These are phyloP conservation scores for Lathyrus sativus DNA, from an alignment of 306 rosid genomes.

Conservation along the genomic window DNA sequence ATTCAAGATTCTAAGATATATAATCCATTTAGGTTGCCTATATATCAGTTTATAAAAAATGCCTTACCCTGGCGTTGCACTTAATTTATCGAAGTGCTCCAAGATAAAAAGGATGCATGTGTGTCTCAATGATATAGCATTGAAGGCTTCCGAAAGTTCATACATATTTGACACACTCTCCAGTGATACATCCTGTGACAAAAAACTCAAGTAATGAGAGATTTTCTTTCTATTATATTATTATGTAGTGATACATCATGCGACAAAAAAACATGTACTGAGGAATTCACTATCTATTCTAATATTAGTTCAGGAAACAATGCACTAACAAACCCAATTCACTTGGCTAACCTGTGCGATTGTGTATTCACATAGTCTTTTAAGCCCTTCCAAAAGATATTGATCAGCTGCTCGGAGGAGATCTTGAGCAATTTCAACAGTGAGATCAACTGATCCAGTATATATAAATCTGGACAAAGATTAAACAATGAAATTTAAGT, in stretches of 20 bases:
- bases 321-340: conserved; percentile 1
- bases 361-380: conserved; percentile 89
- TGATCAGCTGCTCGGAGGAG: conserved; percentile 99
- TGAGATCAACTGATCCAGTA: conserved; percentile 88
- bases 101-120: conserved; percentile 86
- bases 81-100: conserved; percentile 88
- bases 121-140: conserved; percentile 87
- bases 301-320: conserved; percentile 41
- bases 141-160: conserved; percentile 97
- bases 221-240: no score
- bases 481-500: conserved; percentile 33
- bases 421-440: conserved; percentile 90
- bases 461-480: conserved; percentile 79
- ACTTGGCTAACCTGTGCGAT: conserved; percentile 77
- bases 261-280: conserved; percentile 20
- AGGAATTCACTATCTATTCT: conserved; percentile 26
- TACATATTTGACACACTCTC: conserved; percentile 90
- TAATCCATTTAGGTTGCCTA: conserved; percentile 12
- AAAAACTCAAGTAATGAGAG: background rate
- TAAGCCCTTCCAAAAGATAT: conserved; percentile 97
- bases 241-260: conserved; percentile 71
- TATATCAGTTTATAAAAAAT: background rate
- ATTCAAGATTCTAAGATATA: conserved; percentile 9
- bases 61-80: conserved; percentile 76
- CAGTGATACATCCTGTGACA: conserved; percentile 78